Percentiles rank a stretch among this genome's conserved stretches.
Conservation (phyloP, 2,329 filamentous ascomycete genomes). For the Nothopassalora personata region DNA sequence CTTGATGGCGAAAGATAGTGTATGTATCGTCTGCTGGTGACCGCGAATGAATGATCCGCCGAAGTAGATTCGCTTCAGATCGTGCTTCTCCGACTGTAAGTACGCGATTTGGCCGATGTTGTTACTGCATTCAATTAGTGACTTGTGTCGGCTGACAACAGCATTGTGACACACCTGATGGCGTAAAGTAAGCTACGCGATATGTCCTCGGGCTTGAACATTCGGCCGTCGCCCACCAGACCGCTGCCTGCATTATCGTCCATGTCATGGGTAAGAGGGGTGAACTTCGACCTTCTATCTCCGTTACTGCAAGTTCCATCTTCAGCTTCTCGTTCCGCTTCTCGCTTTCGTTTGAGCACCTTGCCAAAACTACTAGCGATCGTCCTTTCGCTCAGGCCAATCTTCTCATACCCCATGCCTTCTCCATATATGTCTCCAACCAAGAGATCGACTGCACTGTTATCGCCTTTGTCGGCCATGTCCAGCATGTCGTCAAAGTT, state of each 20-base stretch:
- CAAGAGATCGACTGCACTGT: constrained; percentile 88
- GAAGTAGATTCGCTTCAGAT: constrained; percentile 90
- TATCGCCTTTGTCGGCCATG: constrained; percentile 86
- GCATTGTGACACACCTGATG: constrained; percentile 51
- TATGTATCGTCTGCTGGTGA: constrained; percentile 96
- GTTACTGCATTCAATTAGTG: constrained; percentile 56
- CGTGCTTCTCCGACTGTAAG: constrained; percentile 92
- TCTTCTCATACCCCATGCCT: constrained; percentile 90
- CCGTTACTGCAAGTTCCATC: constrained; percentile 58
- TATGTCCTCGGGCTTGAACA: constrained; percentile 78
- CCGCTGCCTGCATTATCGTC: constrained; percentile 31
- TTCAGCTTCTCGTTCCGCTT: constrained; percentile 73
- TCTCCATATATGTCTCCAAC: constrained; percentile 99
- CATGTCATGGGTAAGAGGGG: constrained; percentile 19
- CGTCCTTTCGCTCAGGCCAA: constrained; percentile 88
- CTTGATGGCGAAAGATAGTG: constrained; percentile 89
- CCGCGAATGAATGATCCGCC: constrained; percentile 95
- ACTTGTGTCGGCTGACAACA: not conserved
- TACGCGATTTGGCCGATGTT: constrained; percentile 98
- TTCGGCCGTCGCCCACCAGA: constrained; percentile 38
- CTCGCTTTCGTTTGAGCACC: constrained; percentile 85
- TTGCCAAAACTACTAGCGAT: constrained; percentile 97
- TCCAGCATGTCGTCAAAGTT: constrained; percentile 98
- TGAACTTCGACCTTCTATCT: constrained; percentile 35
- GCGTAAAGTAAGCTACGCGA: constrained; percentile 88